These are phyloP conservation scores for Trypethelium eluteriae DNA, from an alignment of 495 filamentous ascomycete genomes.

Conservation along the genomic window DNA sequence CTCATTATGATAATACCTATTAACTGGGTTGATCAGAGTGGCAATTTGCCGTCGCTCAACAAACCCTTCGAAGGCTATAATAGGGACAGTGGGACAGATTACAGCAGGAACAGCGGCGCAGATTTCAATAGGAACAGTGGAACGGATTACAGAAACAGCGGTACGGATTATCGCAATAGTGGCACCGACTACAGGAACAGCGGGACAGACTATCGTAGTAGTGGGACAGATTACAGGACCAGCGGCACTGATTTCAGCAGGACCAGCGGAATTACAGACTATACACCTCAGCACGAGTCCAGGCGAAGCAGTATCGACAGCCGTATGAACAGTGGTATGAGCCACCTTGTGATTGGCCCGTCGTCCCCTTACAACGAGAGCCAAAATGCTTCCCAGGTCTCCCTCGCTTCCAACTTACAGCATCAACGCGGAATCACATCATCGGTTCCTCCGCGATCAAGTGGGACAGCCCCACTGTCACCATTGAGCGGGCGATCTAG, in stretches of 20 bases:
- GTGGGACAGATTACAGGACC: conserved; percentile 8
- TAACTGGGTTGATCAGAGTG: conserved; percentile 12
- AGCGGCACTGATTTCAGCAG: conserved; percentile 18
- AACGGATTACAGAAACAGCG: conserved; percentile 3
- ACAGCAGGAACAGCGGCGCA: conserved; percentile 1
- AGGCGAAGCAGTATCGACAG: conserved; percentile 41
- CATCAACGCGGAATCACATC: conserved; percentile 31
- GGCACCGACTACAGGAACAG: conserved; percentile 8
- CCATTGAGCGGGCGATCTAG: conserved; percentile 27
- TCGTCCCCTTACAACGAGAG: conserved; percentile 39
- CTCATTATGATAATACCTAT: conserved; percentile 5
- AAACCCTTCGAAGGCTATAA: conserved; percentile 31
- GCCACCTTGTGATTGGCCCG: conserved; percentile 32
- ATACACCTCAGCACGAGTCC: conserved; percentile 31
- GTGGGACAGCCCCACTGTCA: conserved; percentile 32
- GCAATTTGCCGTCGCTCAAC: conserved; percentile 32
- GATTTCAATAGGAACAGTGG: conserved; percentile 1
- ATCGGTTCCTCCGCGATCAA: conserved; percentile 26
- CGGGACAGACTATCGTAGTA: conserved; percentile 4
- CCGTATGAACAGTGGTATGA: conserved; percentile 35
- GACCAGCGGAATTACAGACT: conserved; percentile 25
- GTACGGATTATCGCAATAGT: conserved; percentile 1
- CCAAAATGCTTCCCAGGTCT: conserved; percentile 36
- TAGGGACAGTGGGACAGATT: conserved; percentile 9
- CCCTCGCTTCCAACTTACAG: conserved; percentile 36